Conservation (phyloP, 495 filamentous ascomycete genomes). For the Aspergillus bridgeri region DNA sequence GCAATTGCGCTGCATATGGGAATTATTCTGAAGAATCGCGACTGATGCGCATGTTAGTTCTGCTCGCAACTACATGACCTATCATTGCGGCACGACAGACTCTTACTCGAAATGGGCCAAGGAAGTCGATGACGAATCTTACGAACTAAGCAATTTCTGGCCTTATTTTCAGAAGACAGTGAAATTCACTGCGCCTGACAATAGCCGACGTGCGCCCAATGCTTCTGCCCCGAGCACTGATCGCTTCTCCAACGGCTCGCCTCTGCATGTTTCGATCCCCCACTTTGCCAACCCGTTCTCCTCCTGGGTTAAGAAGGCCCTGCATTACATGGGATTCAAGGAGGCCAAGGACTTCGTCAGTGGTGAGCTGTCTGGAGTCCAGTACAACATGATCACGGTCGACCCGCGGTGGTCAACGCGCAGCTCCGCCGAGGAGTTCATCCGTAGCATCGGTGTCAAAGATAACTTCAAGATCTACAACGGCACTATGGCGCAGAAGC, state of each 20-base stretch:
- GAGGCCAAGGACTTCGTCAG: background rate
- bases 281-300: background rate
- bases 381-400: slow-evolving; percentile 2
- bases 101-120: no score
- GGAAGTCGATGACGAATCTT: no score
- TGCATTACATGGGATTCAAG: background rate
- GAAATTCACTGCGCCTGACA: background rate
- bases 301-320: background rate
- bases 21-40: no score
- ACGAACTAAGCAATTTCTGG: no score
- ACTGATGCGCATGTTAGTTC: no score
- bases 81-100: no score
- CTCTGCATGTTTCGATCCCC: background rate
- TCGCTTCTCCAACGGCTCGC: background rate
- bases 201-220: background rate
- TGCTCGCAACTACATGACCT: no score
- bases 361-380: background rate
- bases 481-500: no score
- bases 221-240: background rate
- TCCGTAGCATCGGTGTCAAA: no score
- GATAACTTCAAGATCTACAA: no score
- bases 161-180: no score
- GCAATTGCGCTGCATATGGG: no score
- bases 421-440: background rate
- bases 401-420: background rate